These are phyloP conservation scores for Termitomyces sp. DNA, from an alignment of 768 basidiomycete genomes.

Conservation along the genomic window DNA sequence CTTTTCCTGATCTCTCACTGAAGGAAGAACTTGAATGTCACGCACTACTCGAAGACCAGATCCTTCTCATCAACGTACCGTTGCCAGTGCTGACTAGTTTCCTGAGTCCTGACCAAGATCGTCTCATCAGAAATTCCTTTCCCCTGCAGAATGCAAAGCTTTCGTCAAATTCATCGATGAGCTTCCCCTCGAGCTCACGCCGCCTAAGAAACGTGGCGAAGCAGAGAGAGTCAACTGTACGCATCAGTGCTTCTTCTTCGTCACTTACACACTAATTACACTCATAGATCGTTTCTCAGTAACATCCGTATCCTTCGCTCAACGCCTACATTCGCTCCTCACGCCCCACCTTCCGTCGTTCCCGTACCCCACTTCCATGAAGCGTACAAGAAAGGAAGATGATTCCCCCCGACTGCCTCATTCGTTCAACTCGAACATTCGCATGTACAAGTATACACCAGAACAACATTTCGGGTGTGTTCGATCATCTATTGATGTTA, in stretches of 20 bases:
- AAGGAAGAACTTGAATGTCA: constrained; percentile 43
- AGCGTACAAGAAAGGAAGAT: constrained; percentile 13
- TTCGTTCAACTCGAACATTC: constrained; percentile 69
- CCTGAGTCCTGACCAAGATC: not conserved
- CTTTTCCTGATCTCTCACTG: constrained; percentile 34
- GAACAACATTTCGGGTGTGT: constrained; percentile 60
- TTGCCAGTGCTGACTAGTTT: not conserved
- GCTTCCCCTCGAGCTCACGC: constrained; percentile 58
- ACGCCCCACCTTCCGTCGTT: constrained; percentile 57
- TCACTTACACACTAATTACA: not conserved
- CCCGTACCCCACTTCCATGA: constrained; percentile 33
- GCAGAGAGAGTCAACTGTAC: constrained; percentile 66
- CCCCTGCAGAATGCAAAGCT: constrained; percentile 54
- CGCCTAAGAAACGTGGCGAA: constrained; percentile 68
- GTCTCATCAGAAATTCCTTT: constrained; percentile 44
- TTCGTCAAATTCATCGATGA: constrained; percentile 55
- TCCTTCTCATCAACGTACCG: constrained; percentile 54
- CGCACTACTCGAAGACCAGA: constrained; percentile 56
- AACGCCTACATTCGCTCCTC: constrained; percentile 41
- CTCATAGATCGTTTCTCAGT: constrained; percentile 56
- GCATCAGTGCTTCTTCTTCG: constrained; percentile 12
- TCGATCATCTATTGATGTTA: not conserved
- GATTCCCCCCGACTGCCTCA: constrained; percentile 33
- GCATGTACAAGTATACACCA: constrained; percentile 63
- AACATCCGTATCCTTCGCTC: constrained; percentile 52